Percentiles rank a stretch among this genome's conserved stretches.
Evolutionary conservation across 352 stramenopile genomes (phyloP).

Genomic region (Chrysophaeum taylorii): DNA sequence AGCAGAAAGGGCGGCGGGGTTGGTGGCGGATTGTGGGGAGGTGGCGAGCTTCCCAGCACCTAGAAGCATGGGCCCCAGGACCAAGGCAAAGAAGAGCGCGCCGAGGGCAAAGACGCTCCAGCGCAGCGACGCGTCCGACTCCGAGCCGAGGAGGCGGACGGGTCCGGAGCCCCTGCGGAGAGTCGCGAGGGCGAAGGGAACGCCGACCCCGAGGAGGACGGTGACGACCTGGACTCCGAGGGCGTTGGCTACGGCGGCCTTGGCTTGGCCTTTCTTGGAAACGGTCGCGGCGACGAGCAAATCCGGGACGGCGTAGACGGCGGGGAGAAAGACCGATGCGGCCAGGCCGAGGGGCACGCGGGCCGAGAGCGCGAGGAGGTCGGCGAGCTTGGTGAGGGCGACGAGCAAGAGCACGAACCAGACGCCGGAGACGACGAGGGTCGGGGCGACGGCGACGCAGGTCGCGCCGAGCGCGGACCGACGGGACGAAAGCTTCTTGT

Average conservation of each 20-base stretch:
- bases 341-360: neutral
- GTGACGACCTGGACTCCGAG: slow-evolving; percentile 10
- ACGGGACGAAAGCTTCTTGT: no score
- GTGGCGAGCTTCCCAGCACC: no score
- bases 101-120: slow-evolving; percentile 6
- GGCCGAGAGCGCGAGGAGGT: slow-evolving; percentile 6
- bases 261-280: neutral
- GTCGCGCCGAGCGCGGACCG: neutral
- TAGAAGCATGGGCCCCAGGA: neutral
- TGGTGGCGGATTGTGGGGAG: no score
- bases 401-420: neutral
- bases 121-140: neutral
- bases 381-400: neutral
- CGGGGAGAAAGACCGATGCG: neutral
- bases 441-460: neutral
- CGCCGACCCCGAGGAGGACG: slow-evolving; percentile 6
- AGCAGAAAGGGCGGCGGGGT: no score
- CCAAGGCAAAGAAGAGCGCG: neutral
- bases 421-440: neutral
- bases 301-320: slow-evolving; percentile 9
- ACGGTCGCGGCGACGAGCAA: slow-evolving; percentile 4
- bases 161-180: neutral
- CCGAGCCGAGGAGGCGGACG: neutral
- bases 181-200: neutral
- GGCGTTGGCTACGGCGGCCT: neutral